These are phyloP conservation scores for Gynandropsis gynandra DNA, from an alignment of 345 rosid species.

Conservation along the genomic window DNA sequence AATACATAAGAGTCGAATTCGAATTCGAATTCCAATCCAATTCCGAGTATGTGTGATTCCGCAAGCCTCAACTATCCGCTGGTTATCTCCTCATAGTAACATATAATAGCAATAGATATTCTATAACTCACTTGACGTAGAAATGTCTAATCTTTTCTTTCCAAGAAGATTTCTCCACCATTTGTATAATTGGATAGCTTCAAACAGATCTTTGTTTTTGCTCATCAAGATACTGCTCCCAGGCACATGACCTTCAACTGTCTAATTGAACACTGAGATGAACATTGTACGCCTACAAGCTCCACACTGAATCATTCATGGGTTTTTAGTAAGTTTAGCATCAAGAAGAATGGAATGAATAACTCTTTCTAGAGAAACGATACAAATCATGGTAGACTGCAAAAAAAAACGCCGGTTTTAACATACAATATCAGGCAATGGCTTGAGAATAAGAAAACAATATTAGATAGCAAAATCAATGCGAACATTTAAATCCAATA, in stretches of 20 bases:
- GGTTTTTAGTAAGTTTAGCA: slow-evolving; percentile 10
- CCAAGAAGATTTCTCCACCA: neutral
- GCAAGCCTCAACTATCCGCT: neutral
- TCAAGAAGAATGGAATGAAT: neutral
- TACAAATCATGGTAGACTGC: neutral
- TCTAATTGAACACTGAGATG: neutral
- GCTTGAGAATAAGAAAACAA: no score
- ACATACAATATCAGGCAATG: no score
- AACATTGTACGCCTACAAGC: slow-evolving; percentile 5
- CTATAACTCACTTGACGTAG: slow-evolving; percentile 9
- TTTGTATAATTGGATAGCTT: neutral
- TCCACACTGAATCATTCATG: neutral
- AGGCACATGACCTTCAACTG: neutral
- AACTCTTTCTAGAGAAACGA: neutral
- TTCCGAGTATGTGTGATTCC: slow-evolving; percentile 14
- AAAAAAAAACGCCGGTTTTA: neutral
- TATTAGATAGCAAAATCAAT: no score
- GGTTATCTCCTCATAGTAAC: slow-evolving; percentile 12
- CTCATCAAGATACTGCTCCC: neutral
- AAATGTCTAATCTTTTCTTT: neutral
- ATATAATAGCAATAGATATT: neutral
- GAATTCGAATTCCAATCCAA: slow-evolving; percentile 3
- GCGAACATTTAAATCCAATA: no score
- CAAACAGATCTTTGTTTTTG: neutral
- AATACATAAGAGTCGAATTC: neutral